Percentiles rank a stretch among this genome's conserved stretches.
Evolutionary conservation across 768 basidiomycete species (phyloP).

Genomic region (Leccinum disarticulatum): DNA sequence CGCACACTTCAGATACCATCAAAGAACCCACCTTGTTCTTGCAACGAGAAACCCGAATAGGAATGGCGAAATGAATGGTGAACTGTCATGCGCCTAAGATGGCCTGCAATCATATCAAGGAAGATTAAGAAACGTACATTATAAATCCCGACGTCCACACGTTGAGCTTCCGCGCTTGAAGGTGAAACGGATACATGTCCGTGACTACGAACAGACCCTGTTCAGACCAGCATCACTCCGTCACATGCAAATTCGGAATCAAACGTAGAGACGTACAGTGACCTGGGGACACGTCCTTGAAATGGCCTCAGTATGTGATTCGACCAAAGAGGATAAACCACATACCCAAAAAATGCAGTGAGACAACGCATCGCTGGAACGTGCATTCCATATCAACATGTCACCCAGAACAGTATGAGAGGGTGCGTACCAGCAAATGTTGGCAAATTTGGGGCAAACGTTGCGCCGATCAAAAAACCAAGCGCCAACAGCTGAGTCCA

Average conservation of each 20-base stretch:
- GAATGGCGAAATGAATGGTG: slow-evolving; percentile 32
- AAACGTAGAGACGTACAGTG: slow-evolving; percentile 30
- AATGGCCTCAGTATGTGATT: neutral
- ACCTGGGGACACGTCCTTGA: slow-evolving; percentile 53
- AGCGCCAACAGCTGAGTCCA: slow-evolving; percentile 41
- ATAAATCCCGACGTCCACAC: slow-evolving; percentile 56
- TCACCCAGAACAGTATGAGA: neutral
- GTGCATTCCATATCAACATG: neutral
- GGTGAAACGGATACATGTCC: slow-evolving; percentile 54
- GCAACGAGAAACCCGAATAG: slow-evolving; percentile 31
- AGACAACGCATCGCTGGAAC: slow-evolving; percentile 33
- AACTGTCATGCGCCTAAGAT: slow-evolving; percentile 29
- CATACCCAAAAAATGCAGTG: slow-evolving; percentile 34
- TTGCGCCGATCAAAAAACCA: slow-evolving; percentile 50
- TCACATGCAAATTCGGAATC: neutral
- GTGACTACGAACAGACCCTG: slow-evolving; percentile 47
- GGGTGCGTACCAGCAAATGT: slow-evolving; percentile 43
- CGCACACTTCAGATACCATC: too few species aligned
- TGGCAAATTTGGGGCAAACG: slow-evolving; percentile 47
- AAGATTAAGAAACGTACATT: slow-evolving; percentile 42
- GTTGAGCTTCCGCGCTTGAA: slow-evolving; percentile 51
- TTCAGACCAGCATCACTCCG: neutral
- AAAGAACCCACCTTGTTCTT: slow-evolving; percentile 17
- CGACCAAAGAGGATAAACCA: neutral
- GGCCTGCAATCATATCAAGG: slow-evolving; percentile 24